Evolutionary conservation across 768 basidiomycete species (phyloP).

Genomic region (Royoungia palumana): DNA sequence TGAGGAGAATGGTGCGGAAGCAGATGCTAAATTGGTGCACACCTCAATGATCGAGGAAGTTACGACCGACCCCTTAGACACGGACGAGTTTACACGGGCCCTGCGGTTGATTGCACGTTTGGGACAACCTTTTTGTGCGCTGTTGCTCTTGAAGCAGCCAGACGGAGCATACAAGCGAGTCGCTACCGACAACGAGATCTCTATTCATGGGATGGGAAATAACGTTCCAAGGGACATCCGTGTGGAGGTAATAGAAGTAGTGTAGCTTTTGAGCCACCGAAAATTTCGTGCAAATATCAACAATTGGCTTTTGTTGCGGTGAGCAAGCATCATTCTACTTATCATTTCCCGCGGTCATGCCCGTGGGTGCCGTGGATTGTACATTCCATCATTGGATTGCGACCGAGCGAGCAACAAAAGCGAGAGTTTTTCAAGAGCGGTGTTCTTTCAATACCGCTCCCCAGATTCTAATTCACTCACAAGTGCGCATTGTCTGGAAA

Average conservation of each 20-base stretch:
- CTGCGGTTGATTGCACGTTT: constrained; percentile 5
- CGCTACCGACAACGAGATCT: constrained; percentile 4
- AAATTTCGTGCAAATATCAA: too few relatives aligned
- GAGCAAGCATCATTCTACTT: too few relatives aligned
- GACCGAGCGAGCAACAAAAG: too few relatives aligned
- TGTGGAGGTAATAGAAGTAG: constrained; percentile 1
- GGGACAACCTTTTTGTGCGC: constrained; percentile 1
- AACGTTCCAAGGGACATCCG: background rate
- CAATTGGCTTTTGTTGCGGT: too few relatives aligned
- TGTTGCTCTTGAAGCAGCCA: constrained; percentile 2
- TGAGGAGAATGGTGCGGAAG: background rate
- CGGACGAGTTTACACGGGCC: background rate
- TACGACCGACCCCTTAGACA: background rate
- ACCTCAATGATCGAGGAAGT: background rate
- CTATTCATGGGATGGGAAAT: background rate
- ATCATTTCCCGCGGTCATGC: too few relatives aligned
- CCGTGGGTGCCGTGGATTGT: too few relatives aligned
- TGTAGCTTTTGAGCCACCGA: background rate
- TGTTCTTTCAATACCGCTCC: too few relatives aligned
- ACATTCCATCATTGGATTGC: too few relatives aligned
- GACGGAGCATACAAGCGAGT: constrained; percentile 5
- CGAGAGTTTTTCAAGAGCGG: too few relatives aligned
- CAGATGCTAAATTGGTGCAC: background rate
- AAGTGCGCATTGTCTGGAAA: too few relatives aligned
- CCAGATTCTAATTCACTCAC: too few relatives aligned